phyloP scores from a whole-genome alignment of 495 filamentous ascomycete species.

The Cudoniella acicularis region DNA sequence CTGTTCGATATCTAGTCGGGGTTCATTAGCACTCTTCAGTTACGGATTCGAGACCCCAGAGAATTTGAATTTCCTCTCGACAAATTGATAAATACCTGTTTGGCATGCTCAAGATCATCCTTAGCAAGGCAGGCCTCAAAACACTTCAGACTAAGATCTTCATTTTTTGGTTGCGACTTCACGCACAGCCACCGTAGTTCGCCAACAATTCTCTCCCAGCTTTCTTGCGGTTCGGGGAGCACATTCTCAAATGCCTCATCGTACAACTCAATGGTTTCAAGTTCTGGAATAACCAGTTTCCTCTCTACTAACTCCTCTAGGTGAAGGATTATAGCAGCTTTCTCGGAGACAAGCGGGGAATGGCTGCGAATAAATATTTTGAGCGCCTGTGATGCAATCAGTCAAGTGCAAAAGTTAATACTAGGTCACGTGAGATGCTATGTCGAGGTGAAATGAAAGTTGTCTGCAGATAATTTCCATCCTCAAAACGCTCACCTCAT shows the following conservation, averaged over 20 bases:
- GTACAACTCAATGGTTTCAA: constrained; percentile 22
- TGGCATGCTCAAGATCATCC: constrained; percentile 51
- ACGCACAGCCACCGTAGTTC: constrained; percentile 51
- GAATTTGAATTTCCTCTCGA: too few relatives aligned
- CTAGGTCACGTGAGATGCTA: constrained; percentile 12
- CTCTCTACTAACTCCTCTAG: constrained; percentile 30
- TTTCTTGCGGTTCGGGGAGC: constrained; percentile 7
- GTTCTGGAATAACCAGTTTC: constrained; percentile 12
- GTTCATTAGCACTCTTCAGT: neutral
- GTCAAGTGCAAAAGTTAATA: neutral
- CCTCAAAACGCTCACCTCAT: constrained; percentile 17
- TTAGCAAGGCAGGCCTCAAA: constrained; percentile 45
- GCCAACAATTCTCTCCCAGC: constrained; percentile 31
- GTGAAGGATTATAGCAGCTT: constrained; percentile 42
- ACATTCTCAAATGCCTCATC: constrained; percentile 19
- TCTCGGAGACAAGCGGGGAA: constrained; percentile 31
- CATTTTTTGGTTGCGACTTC: constrained; percentile 46
- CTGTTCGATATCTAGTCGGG: constrained; percentile 23
- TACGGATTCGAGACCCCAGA: too few relatives aligned
- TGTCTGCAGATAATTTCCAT: neutral
- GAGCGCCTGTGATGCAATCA: constrained; percentile 17
- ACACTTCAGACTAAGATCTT: constrained; percentile 46
- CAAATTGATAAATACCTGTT: constrained; percentile 31
- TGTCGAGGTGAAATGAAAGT: neutral
- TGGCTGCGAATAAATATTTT: constrained; percentile 20